Evolutionary conservation across 2,329 filamentous ascomycete genomes (phyloP), one percentile per base, ranked within the genome.

Genomic region (Colletotrichum costaricense): DNA sequence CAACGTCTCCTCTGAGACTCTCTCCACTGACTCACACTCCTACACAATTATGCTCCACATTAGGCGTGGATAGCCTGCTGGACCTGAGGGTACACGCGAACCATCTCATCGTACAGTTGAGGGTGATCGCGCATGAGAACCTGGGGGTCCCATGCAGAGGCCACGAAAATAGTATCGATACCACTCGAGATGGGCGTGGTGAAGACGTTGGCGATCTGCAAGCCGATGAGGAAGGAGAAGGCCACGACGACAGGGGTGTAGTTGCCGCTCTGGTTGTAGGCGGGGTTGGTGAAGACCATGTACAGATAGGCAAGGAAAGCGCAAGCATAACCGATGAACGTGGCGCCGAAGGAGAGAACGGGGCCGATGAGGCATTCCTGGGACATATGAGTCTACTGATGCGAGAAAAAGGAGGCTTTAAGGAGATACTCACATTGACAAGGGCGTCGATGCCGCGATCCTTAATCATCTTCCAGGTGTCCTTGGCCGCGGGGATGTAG

Each of bases 131-230:
- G 87, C 80, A 95, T 93, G 85, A 98, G 85, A 9, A 96, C 93
- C 79, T 93, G 88, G 0, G 91, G 91, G 62, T 92, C 90, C 88
- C 91, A 93, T 0, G 90, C 90, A 58, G 88, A 85, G 0, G 94
- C 95, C 0, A 98, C 94, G 78, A 98, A 98, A 74, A 98, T 94
- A 0, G 95, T 97, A 77, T 97, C 94, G 75, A 97, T 91, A n/a
- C 96, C 96, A 78, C 93, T 95, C 75, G 92, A 92, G 69, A 98
- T 87, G 1, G 96, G 96, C 0, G 94, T 96, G 42, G 96, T 94
- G 84, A 98, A 97, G 75, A 97, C 90, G 81, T 97, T 93, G 81
- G 93, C 93, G 73, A 98, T 93, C 82, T 98, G 96, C 76, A 98
- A 84, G 7, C 96, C 96, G 75, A 98, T 95, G 65, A 98, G 85